Evolutionary conservation across 805 yeast species (phyloP).

Genomic region (Metschnikowia borealis): DNA sequence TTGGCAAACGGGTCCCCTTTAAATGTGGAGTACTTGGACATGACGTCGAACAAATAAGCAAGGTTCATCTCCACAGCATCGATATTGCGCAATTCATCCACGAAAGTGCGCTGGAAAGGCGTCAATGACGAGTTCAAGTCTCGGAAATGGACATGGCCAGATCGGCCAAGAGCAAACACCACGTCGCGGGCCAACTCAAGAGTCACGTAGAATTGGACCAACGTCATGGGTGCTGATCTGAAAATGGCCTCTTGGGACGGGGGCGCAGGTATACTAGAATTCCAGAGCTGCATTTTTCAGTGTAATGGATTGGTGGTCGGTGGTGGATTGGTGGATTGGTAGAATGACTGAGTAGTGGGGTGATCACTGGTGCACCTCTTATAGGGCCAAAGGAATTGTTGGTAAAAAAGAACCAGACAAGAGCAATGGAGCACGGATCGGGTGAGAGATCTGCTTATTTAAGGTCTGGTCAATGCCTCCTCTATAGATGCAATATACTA

Average conservation of each 20-base stretch:
- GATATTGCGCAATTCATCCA: slow-evolving; percentile 36
- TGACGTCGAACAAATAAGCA: slow-evolving; percentile 22
- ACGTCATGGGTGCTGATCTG: slow-evolving; percentile 47
- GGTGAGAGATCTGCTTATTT: background rate
- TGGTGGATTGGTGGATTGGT: background rate
- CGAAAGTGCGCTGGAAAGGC: slow-evolving; percentile 44
- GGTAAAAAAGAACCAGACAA: background rate
- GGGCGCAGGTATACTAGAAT: background rate
- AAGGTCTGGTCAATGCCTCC: background rate
- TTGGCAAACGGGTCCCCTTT: slow-evolving; percentile 25
- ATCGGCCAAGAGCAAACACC: slow-evolving; percentile 34
- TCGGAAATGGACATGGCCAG: slow-evolving; percentile 41
- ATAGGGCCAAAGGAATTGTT: background rate
- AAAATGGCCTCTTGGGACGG: slow-evolving; percentile 34
- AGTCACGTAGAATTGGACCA: slow-evolving; percentile 47
- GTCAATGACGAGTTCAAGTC: slow-evolving; percentile 47
- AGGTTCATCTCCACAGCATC: slow-evolving; percentile 34
- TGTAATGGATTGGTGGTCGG: background rate
- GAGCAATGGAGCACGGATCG: no score
- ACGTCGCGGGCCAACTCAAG: slow-evolving; percentile 43
- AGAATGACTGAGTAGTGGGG: background rate
- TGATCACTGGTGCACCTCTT: background rate
- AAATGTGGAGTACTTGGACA: slow-evolving; percentile 29
- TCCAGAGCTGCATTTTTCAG: slow-evolving; percentile 7
- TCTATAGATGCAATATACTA: background rate